Conservation (phyloP, 2,329 filamentous ascomycete species). For the Pseudogymnoascus sp. region DNA sequence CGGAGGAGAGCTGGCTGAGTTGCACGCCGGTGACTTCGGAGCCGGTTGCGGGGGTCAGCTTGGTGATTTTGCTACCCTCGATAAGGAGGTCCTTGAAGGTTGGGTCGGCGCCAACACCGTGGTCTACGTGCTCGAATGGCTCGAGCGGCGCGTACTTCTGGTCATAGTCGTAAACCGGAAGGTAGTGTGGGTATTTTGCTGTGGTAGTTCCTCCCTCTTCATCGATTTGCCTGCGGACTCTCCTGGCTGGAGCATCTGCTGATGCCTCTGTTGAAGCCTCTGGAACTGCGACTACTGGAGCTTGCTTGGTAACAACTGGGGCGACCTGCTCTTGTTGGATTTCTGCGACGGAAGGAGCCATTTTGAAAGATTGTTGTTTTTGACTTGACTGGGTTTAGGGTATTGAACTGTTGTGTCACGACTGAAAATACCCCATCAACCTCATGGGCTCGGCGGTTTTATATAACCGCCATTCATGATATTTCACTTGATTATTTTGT, state of each 20-base stretch:
- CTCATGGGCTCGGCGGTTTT: neutral
- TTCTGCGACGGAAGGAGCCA: slow-evolving; percentile 4
- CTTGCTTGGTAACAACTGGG: neutral
- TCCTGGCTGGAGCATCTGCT: slow-evolving; percentile 2
- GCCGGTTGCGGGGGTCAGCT: slow-evolving; percentile 67
- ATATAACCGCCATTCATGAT: neutral
- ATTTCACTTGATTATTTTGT: neutral
- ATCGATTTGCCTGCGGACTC: slow-evolving; percentile 19
- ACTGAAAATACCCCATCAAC: neutral
- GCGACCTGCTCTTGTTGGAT: slow-evolving; percentile 2
- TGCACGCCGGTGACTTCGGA: slow-evolving; percentile 65
- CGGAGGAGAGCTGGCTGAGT: slow-evolving; percentile 56
- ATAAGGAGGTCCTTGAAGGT: slow-evolving; percentile 61
- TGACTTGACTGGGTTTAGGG: neutral
- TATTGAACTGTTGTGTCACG: slow-evolving; percentile 3
- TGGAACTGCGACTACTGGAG: neutral
- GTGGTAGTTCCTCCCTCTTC: slow-evolving; percentile 19
- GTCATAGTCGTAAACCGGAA: slow-evolving; percentile 61
- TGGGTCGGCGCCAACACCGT: slow-evolving; percentile 66
- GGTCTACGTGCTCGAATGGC: slow-evolving; percentile 65
- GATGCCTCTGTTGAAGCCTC: neutral
- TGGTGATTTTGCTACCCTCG: slow-evolving; percentile 40
- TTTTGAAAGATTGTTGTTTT: neutral
- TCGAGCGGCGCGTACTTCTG: slow-evolving; percentile 58
- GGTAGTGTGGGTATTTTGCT: slow-evolving; percentile 58